Conservation (phyloP, 108 stramenopile species). For the Skeletonema grethae region DNA sequence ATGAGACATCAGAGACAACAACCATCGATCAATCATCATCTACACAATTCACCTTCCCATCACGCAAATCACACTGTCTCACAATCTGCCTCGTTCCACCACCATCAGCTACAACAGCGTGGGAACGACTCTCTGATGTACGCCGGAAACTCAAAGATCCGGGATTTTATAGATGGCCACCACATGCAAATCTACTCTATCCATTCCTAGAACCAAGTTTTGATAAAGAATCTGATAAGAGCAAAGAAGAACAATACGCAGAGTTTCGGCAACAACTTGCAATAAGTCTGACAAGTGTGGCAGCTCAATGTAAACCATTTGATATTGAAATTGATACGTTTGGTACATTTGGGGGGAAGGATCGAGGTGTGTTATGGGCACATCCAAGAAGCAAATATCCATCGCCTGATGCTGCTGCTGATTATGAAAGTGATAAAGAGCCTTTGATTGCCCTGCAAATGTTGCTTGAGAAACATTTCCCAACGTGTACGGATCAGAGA, state of each 20-base stretch:
- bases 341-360: constrained; percentile 75
- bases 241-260: constrained; percentile 21
- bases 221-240: constrained; percentile 3
- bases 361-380: constrained; percentile 77
- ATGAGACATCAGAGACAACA: background rate
- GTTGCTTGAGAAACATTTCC: constrained; percentile 60
- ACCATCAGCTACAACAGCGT: constrained; percentile 49
- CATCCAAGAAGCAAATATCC: constrained; percentile 52
- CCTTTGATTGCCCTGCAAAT: constrained; percentile 55
- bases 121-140: constrained; percentile 58
- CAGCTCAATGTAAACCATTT: constrained; percentile 58
- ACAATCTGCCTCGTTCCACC: constrained; percentile 83
- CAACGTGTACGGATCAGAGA: constrained; percentile 62
- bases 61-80: constrained; percentile 44
- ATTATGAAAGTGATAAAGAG: constrained; percentile 32
- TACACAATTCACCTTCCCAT: constrained; percentile 18
- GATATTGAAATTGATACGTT: constrained; percentile 54
- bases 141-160: constrained; percentile 68
- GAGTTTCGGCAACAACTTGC: constrained; percentile 21
- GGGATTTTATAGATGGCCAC: constrained; percentile 84
- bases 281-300: constrained; percentile 31
- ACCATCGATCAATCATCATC: background rate
- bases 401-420: background rate
- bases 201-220: constrained; percentile 61
- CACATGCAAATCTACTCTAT: constrained; percentile 81